Conservation (phyloP, 805 yeast species). For the Metschnikowia orientalis region DNA sequence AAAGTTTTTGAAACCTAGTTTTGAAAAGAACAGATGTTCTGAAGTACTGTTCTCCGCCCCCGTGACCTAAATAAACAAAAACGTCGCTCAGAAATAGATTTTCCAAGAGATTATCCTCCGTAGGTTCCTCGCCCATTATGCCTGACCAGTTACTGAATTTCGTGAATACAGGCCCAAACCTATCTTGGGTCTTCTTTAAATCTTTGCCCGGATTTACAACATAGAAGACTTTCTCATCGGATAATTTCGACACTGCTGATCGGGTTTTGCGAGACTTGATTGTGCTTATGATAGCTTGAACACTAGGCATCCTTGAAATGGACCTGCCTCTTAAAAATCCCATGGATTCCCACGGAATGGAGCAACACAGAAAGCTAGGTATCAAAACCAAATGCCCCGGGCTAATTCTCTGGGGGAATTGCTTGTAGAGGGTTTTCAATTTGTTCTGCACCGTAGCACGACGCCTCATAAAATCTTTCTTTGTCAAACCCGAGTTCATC, state of each 20-base stretch:
- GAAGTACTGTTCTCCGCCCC: conserved; percentile 88
- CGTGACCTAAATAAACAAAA: conserved; percentile 87
- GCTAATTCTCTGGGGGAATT: background rate
- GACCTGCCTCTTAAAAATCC: conserved; percentile 51
- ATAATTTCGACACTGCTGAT: conserved; percentile 5
- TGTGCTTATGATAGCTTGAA: conserved; percentile 36
- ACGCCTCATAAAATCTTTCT: background rate
- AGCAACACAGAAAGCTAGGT: conserved; percentile 60
- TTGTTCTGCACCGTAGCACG: conserved; percentile 1
- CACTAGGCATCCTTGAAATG: conserved; percentile 73
- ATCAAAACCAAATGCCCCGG: conserved; percentile 62
- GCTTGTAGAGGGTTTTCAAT: conserved; percentile 2
- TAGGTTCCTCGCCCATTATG: conserved; percentile 50
- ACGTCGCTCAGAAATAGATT: conserved; percentile 41
- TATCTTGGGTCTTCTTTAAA: conserved; percentile 58
- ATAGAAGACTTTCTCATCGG: conserved; percentile 34
- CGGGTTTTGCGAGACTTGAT: conserved; percentile 18
- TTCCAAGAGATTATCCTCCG: conserved; percentile 45
- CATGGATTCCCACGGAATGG: conserved; percentile 88
- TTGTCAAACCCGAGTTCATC: conserved; percentile 1
- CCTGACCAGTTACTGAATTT: conserved; percentile 48
- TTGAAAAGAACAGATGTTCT: conserved; percentile 46
- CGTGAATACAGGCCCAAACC: conserved; percentile 45
- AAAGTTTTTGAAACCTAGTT: conserved; percentile 20
- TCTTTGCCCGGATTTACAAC: conserved; percentile 83